A percentile compares a stretch with the other conserved stretches of the same genome.
These are phyloP conservation scores for Forsythia viridissima DNA, from an alignment of 257 asterid species.

Conservation along the genomic window DNA sequence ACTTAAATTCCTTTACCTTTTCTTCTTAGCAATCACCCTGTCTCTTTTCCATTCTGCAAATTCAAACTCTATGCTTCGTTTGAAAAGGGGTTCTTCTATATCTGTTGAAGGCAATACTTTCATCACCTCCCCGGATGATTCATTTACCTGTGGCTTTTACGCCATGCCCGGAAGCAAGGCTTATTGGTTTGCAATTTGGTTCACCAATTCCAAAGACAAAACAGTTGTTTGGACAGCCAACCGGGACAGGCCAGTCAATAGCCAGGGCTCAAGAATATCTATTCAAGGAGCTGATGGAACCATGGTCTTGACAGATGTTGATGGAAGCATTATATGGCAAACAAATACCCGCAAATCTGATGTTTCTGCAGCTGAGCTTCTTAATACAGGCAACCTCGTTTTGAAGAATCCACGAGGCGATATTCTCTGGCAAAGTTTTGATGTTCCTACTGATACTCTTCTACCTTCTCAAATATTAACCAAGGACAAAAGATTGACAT, in stretches of 20 bases:
- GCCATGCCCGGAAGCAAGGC: background rate
- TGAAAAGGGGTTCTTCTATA: background rate
- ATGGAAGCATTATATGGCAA: constrained; percentile 36
- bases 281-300: constrained; percentile 27
- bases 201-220: constrained; percentile 1
- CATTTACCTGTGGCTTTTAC: constrained; percentile 5
- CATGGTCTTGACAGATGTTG: constrained; percentile 32
- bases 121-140: background rate
- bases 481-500: constrained; percentile 30
- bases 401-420: constrained; percentile 16
- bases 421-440: constrained; percentile 36
- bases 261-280: constrained; percentile 33
- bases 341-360: constrained; percentile 24
- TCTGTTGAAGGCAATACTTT: background rate
- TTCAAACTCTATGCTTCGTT: background rate
- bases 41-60: background rate
- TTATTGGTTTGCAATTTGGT: constrained; percentile 12
- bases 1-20: too few relatives aligned
- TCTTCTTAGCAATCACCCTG: background rate
- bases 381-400: constrained; percentile 32
- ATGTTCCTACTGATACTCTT: constrained; percentile 39
- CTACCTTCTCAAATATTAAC: constrained; percentile 38
- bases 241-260: background rate
- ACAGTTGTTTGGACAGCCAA: background rate
- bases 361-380: constrained; percentile 26